Base-by-base conservation (phyloP, 1,284 basidiomycete species). In the Bondarzewia mesenterica region DNA sequence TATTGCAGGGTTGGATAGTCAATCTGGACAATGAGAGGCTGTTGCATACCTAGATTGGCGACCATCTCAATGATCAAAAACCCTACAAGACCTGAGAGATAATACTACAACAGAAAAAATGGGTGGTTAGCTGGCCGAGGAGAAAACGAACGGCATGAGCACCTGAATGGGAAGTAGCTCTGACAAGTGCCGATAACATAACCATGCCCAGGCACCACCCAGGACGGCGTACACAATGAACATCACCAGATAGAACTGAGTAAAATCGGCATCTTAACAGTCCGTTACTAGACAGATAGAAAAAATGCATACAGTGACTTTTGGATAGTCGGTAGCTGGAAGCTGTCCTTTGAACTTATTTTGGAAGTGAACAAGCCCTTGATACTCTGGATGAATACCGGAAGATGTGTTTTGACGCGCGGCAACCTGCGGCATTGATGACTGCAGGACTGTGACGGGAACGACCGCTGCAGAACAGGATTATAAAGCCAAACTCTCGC, bases 251-350 rank as follows among this genome's bases (percentile, higher is more conserved):
- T 98, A 98, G 67, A 98, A 97, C 90, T 94, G 53, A 6, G 45
- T 15, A n/a, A n/a, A n/a, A n/a, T n/a, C n/a, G n/a, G n/a, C n/a
- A n/a, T n/a, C n/a, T n/a, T n/a, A n/a, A n/a, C n/a, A n/a, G n/a
- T n/a, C n/a, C n/a, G n/a, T n/a, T n/a, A n/a, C n/a, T n/a, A n/a
- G n/a, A n/a, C n/a, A n/a, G n/a, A n/a, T n/a, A n/a, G n/a, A n/a
- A n/a, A n/a, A n/a, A n/a, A 15, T 10, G 71, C 88, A 62, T 63
- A 95, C 92, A 53, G 81, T 85, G 60, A 98, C 89, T 79, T 99
- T 99, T n/a, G 95, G 95, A 63, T 97, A 96, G 64, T 99, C 95
- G 2, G 89, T 80, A 3, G 94, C 93, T 3, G 95, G 81, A 16
- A 99, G 74, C 63, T 90, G 80, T 32, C 95, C 95, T 35, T 87